phyloP scores from a whole-genome alignment of 176 grass and related monocot genomes.

The Musa acuminata region DNA sequence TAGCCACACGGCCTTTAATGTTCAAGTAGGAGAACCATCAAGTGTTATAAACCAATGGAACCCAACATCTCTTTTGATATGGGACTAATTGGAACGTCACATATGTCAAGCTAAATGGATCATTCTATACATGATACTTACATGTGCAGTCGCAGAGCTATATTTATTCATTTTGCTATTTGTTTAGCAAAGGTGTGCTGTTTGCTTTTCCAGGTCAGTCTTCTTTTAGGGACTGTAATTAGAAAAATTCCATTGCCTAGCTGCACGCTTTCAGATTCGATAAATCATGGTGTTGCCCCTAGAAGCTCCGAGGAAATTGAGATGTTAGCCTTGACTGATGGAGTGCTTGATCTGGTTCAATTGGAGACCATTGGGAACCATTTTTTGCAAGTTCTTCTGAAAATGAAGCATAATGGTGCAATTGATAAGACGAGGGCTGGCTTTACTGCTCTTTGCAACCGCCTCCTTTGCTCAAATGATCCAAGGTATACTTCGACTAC shows the following conservation, averaged over 20 bases:
- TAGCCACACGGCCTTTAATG: too few species aligned
- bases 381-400: conserved; percentile 97
- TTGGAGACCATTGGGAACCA: conserved; percentile 80
- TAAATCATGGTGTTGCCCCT: conserved; percentile 20
- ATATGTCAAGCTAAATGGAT: background rate
- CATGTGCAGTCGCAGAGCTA: background rate
- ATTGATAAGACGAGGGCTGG: conserved; percentile 99
- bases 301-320: conserved; percentile 26
- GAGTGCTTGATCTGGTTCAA: conserved; percentile 71
- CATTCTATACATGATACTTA: background rate
- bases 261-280: conserved; percentile 47
- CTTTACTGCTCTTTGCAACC: conserved; percentile 92
- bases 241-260: conserved; percentile 89
- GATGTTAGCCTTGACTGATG: conserved; percentile 14
- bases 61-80: background rate
- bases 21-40: background rate
- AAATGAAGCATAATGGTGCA: conserved; percentile 99
- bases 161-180: background rate
- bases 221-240: conserved; percentile 90
- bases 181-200: background rate
- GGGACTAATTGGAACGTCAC: background rate
- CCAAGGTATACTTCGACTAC: conserved; percentile 42
- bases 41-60: background rate
- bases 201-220: conserved; percentile 65
- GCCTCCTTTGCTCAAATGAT: conserved; percentile 97